Evolutionary conservation across 2,329 filamentous ascomycete genomes (phyloP), one percentile per base, ranked within the genome.

Genomic region (Zasmidium cellare): DNA sequence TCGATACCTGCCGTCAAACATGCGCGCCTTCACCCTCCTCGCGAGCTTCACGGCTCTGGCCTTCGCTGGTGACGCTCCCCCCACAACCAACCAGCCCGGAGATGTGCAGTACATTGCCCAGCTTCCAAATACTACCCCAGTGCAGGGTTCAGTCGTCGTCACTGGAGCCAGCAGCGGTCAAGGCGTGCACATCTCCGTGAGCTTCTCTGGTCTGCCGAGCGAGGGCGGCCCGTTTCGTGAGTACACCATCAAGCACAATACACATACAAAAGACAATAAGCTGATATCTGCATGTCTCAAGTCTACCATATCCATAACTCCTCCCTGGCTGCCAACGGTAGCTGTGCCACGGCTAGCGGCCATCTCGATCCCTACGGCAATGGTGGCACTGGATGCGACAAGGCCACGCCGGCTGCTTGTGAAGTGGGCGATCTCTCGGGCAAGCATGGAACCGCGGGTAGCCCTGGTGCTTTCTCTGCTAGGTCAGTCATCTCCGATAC

Each of bases 291-390:
- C 3, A 19, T 44, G 18, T 46, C 7, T 45, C 9, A 58, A 76
- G 75, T 75, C 59, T 80, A 80, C 71, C 75, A 79, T 68, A 69
- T 80, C 61, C 76, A 79, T 70, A 71, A 74, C 59, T 73, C 72
- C 65, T 71, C 76, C 2, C 70, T 79, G 25, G 72, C 72, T 5
- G 58, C 69, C 2, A 69, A 75, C 51, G 76, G 77, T 61, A 79
- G 77, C 68, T 80, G 78, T 70, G 73, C 73, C 16, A 70, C 65
- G 5, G 72, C 76, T 19, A 71, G 72, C 45, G 73, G 70, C 24
- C 76, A 78, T 59, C 67, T 79, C 44, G 75, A 79, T 59, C 77
- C 78, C 1, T 78, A 74, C 68, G 73, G 71, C 51, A 76, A 75
- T 61, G 74, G 77, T 51, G 61, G 63, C 2, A 70, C 73, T 3